Evolutionary conservation across 306 rosid species (phyloP), one percentile per base, ranked within the genome.

Genomic region (Pyrus betulifolia): DNA sequence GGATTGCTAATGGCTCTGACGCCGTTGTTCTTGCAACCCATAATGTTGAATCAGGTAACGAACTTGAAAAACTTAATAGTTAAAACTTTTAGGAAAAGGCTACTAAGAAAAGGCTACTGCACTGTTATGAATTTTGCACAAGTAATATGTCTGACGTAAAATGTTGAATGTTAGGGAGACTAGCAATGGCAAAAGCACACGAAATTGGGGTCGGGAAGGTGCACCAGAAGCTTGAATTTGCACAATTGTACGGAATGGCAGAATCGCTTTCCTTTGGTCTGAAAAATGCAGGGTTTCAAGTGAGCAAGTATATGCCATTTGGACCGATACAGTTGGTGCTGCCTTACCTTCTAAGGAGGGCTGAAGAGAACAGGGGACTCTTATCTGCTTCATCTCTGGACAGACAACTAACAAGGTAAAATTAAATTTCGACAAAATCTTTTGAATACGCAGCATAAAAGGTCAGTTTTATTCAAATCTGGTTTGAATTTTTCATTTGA

Each of bases 281-380:
- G 67, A 84, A 90, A 79, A 89, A 89, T 70, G 97, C 97, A 69
- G 99, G 99, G 74, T 95, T 95, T 79, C 97, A 89, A 78, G 99
- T 95, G 6, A 95, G 99, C 61, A 95, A 95, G 82, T 95, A 95
- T 2, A 89, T 95, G 99, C 97, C 99, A 12, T 92, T 90, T 79
- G 99, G 99, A 23, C 89, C 93, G 0, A 82, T 95, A 3, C 90
- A 89, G 44, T 79, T 76, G 60, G 97, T 95, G 22, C 87, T 95
- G 80, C 99, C 99, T 19, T 95, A 95, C 22, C 97, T 95, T 14
- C 72, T 95, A 9, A 84, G 99, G 67, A 87, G 99, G 77, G 97
- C 99, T 1, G 99, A 92, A 69, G 99, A 95, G 75, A 95, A 95
- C 35, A 86, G 96, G 82, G 99, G 99, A 4, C 78, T 92, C 35